Evolutionary conservation across 257 asterid species (phyloP).

Genomic region (Fraxinus quadrangulata): DNA sequence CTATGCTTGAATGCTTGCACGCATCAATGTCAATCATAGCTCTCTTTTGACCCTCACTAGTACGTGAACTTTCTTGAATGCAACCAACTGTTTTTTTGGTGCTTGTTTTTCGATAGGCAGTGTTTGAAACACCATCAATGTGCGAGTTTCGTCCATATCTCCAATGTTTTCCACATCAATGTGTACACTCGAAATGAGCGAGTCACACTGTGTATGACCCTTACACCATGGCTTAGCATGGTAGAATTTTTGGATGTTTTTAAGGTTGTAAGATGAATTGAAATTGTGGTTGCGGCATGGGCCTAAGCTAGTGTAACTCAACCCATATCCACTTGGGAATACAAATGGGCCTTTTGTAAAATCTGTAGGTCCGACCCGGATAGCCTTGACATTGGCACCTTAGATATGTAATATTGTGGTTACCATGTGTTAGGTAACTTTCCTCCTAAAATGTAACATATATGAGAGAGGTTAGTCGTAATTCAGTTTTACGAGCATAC

Average conservation of each 20-base stretch:
- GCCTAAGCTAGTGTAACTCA: conserved; percentile 63
- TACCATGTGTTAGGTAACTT: conserved; percentile 93
- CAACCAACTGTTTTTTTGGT: conserved; percentile 49
- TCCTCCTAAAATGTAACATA: conserved; percentile 48
- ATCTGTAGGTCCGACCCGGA: conserved; percentile 85
- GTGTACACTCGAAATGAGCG: conserved; percentile 49
- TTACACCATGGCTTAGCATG: conserved; percentile 37
- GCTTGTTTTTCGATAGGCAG: conserved; percentile 28
- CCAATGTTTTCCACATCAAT: conserved; percentile 67
- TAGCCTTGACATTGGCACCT: conserved; percentile 77
- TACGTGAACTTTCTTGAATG: conserved; percentile 69
- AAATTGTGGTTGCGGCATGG: conserved; percentile 54
- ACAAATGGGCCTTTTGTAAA: conserved; percentile 82
- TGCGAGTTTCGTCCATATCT: conserved; percentile 68
- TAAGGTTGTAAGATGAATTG: conserved; percentile 37
- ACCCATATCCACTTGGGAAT: conserved; percentile 71
- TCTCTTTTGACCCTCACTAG: conserved; percentile 38
- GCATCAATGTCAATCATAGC: conserved; percentile 42
- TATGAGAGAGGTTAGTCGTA: neutral
- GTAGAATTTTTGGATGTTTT: conserved; percentile 41
- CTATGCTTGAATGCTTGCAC: conserved; percentile 66
- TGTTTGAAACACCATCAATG: conserved; percentile 52
- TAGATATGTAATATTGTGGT: conserved; percentile 60
- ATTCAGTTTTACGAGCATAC: neutral
- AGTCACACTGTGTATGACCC: conserved; percentile 63